Base-by-base conservation (phyloP, 148 eudicot species). In the Talinum fruticosum region DNA sequence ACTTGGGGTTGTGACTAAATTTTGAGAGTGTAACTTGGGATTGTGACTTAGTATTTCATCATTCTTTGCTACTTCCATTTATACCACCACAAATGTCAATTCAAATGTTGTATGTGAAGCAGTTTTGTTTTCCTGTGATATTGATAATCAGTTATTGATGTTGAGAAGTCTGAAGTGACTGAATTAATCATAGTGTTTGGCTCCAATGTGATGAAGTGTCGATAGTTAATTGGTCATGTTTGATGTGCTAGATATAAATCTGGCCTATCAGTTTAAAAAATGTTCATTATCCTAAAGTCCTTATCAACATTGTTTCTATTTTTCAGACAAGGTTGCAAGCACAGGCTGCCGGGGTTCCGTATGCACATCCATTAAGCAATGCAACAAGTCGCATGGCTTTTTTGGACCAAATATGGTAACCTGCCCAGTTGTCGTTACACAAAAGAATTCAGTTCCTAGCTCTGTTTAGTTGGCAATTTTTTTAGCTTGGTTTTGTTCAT, bases 241-340 rank as follows among this genome's bases (percentile, higher is more conserved):
- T 66, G 28, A 21, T 8, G 53, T 26, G 15, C 51, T 3, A n/a
- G 26, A 18, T 70, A 35, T 29, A 28, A 32, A 35, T 34, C 29
- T 33, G 33, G 69, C 23, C 32, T 5, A 26, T 47, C 29, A 51
- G 19, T 45, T 36, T 34, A 41, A 12, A 41, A 12, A 41, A 15
- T 6, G 36, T 67, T 13, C 75, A 19, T 51, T 51, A 51, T 76
- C 28, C 67, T 19, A 19, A 65, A 53, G 57, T 51, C 57, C 57
- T 51, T 51, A 29, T 21, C 47, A 41, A 41, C 47, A 18, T 69
- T 24, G 69, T 3, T 67, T 57, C 19, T 53, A 16, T 71, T 69
- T 79, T 66, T 65, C 90, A 96, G 99, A 96, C 99, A 69, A 93
- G 99, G 82, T 79, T 96, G 89, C 99, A 96, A 85, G 97, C 98